A percentile compares a stretch with the other conserved stretches of the same genome.
Evolutionary conservation across 768 basidiomycete genomes (phyloP).

Genomic region (Amanita rubescens): DNA sequence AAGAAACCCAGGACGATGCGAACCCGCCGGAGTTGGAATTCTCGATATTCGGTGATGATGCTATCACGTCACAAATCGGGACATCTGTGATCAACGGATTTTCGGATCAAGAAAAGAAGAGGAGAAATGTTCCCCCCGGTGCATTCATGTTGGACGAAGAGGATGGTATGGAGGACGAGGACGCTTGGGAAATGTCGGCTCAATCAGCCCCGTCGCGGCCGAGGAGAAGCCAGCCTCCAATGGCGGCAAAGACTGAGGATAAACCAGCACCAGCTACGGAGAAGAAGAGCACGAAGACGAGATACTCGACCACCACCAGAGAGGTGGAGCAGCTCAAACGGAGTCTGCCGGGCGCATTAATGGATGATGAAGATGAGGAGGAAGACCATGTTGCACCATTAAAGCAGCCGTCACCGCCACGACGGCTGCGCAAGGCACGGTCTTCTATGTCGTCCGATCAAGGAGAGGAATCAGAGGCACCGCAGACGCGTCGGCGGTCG

Average conservation of each 20-base stretch:
- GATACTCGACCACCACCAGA: constrained; percentile 3
- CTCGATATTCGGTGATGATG: constrained; percentile 18
- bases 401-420: constrained; percentile 25
- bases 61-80: constrained; percentile 7
- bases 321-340: constrained; percentile 6
- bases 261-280: constrained; percentile 2
- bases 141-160: constrained; percentile 41
- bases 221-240: neutral
- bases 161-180: constrained; percentile 18
- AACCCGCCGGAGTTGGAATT: constrained; percentile 11
- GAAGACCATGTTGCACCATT: constrained; percentile 33
- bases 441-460: constrained; percentile 26
- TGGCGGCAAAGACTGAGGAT: neutral
- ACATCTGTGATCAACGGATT: constrained; percentile 10
- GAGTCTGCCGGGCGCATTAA: constrained; percentile 5
- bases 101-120: constrained; percentile 12
- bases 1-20: constrained; percentile 12
- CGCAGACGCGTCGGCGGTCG: constrained; percentile 35
- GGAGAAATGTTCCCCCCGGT: constrained; percentile 33
- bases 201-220: neutral
- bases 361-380: constrained; percentile 23
- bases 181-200: constrained; percentile 17
- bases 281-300: constrained; percentile 4
- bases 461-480: constrained; percentile 26
- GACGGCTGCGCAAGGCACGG: constrained; percentile 19